Evolutionary conservation across 2,329 filamentous ascomycete species (phyloP).

Genomic region (Delphinella strobiligena): DNA sequence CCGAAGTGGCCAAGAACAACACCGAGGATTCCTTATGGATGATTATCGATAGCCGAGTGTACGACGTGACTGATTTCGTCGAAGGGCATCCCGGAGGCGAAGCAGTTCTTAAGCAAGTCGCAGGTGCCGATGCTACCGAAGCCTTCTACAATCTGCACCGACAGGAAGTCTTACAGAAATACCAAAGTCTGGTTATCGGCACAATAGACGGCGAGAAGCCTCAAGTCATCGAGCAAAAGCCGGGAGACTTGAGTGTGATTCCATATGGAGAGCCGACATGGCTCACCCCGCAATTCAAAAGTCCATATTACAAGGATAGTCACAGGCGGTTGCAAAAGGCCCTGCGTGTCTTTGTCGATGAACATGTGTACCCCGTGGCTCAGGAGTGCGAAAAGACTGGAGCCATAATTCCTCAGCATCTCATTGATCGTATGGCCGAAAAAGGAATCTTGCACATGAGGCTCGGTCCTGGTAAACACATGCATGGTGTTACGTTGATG

Average conservation of each 20-base stretch:
- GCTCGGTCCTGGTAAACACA: slow-evolving; percentile 68
- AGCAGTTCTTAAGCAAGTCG: slow-evolving; percentile 67
- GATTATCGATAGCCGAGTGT: slow-evolving; percentile 77
- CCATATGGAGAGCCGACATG: slow-evolving; percentile 80
- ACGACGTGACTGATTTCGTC: slow-evolving; percentile 74
- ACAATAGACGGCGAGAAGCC: slow-evolving; percentile 63
- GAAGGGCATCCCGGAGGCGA: slow-evolving; percentile 77
- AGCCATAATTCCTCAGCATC: slow-evolving; percentile 53
- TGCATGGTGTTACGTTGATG: slow-evolving; percentile 58
- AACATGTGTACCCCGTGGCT: slow-evolving; percentile 60
- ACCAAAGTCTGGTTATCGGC: slow-evolving; percentile 62
- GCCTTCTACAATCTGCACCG: slow-evolving; percentile 89
- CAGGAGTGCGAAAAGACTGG: slow-evolving; percentile 64
- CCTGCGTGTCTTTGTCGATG: slow-evolving; percentile 61
- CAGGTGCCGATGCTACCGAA: slow-evolving; percentile 66
- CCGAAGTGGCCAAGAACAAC: slow-evolving; percentile 62
- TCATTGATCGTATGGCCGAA: slow-evolving; percentile 70
- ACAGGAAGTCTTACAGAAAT: slow-evolving; percentile 78
- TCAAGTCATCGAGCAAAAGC: slow-evolving; percentile 55
- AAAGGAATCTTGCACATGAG: slow-evolving; percentile 69
- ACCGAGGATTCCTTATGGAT: slow-evolving; percentile 67
- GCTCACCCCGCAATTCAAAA: slow-evolving; percentile 65
- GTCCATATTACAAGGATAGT: slow-evolving; percentile 67
- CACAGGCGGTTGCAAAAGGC: slow-evolving; percentile 58
- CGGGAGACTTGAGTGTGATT: slow-evolving; percentile 62